phyloP scores from a whole-genome alignment of 2,329 filamentous ascomycete genomes.

The Fusarium caatingaense region DNA sequence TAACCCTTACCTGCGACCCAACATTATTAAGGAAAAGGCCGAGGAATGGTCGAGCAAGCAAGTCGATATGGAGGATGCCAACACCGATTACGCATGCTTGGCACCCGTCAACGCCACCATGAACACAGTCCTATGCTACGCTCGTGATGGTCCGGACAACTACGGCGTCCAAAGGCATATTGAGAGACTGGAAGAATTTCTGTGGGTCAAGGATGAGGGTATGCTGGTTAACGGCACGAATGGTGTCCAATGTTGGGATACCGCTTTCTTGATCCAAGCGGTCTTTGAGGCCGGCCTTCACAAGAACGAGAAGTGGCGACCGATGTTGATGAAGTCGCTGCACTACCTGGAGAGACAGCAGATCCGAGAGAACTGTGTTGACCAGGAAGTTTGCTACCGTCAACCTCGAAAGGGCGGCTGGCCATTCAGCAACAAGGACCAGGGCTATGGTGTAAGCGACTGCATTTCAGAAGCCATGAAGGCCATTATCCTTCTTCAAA shows the following conservation, averaged over 20 bases:
- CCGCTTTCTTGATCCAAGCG: conserved; percentile 87
- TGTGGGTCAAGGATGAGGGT: conserved; percentile 93
- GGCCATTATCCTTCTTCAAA: conserved; percentile 85
- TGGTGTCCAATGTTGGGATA: conserved; percentile 98
- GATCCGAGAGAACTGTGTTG: conserved; percentile 82
- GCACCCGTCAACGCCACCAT: conserved; percentile 91
- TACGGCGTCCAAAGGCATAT: conserved; percentile 79
- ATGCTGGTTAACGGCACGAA: conserved; percentile 98
- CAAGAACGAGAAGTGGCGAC: conserved; percentile 79
- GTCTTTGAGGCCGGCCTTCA: conserved; percentile 82
- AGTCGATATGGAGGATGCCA: conserved; percentile 90
- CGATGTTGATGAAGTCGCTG: conserved; percentile 85
- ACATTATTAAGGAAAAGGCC: conserved; percentile 73
- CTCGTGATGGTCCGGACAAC: conserved; percentile 82
- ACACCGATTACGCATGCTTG: conserved; percentile 87
- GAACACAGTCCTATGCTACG: conserved; percentile 89
- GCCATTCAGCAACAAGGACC: conserved; percentile 92
- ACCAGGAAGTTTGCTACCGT: conserved; percentile 85
- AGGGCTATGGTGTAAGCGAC: conserved; percentile 96
- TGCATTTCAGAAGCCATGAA: conserved; percentile 94
- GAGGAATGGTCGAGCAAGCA: conserved; percentile 86
- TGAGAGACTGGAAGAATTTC: conserved; percentile 83
- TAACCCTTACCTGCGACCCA: conserved; percentile 78
- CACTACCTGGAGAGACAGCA: conserved; percentile 92
- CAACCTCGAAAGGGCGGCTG: conserved; percentile 93